Conservation (phyloP, 2,329 filamentous ascomycete genomes). For the Cladosporium velox region DNA sequence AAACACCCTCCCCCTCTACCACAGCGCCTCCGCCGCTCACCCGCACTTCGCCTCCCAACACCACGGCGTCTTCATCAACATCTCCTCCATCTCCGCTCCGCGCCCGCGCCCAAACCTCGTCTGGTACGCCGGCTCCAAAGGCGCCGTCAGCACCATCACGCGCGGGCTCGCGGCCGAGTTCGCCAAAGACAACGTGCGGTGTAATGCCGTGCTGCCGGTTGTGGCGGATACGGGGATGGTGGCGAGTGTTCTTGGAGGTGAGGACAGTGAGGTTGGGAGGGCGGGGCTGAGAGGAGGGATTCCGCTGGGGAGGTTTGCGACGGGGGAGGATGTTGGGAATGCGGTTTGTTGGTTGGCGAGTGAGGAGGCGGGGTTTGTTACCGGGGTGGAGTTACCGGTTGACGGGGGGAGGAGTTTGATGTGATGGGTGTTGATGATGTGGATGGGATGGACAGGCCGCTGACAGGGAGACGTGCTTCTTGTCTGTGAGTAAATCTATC, state of each 20-base stretch:
- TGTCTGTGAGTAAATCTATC: no score
- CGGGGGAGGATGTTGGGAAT: conserved; percentile 31
- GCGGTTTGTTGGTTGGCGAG: conserved; percentile 34
- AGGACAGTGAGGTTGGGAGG: conserved; percentile 28
- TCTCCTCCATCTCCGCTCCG: conserved; percentile 32
- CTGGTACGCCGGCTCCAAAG: conserved; percentile 36
- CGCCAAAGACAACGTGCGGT: conserved; percentile 29
- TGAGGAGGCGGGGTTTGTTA: conserved; percentile 34
- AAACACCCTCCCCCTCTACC: conserved; percentile 39
- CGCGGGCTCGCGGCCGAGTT: conserved; percentile 35
- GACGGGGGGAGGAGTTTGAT: conserved; percentile 35
- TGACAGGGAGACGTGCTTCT: no score
- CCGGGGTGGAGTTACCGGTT: conserved; percentile 33
- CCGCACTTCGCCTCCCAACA: conserved; percentile 35
- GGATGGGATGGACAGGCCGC: no score
- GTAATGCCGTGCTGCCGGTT: conserved; percentile 33
- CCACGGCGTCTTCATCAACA: conserved; percentile 34
- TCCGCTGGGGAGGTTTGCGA: conserved; percentile 32
- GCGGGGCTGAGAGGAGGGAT: conserved; percentile 29
- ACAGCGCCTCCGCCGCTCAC: conserved; percentile 33
- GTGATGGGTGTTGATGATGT: conserved; percentile 4
- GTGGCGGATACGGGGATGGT: conserved; percentile 36
- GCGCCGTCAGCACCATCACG: conserved; percentile 31
- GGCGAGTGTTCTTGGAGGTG: conserved; percentile 27
- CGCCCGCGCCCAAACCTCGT: conserved; percentile 33